These are phyloP conservation scores for Raffaelea ambrosiae DNA, from an alignment of 2,329 filamentous ascomycete genomes.

Conservation along the genomic window DNA sequence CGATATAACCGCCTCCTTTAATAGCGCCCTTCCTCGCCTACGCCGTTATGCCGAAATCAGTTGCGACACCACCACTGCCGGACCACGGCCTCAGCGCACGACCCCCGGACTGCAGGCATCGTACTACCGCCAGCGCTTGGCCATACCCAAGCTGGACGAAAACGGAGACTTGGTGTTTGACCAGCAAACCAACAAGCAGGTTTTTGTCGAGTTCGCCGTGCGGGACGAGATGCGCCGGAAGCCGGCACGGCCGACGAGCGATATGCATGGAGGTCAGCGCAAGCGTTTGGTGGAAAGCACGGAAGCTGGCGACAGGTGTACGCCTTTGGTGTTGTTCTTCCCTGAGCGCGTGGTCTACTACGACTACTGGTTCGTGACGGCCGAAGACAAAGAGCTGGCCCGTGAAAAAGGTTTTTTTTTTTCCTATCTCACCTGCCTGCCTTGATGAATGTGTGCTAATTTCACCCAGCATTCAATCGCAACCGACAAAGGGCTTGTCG, in stretches of 20 bases:
- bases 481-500: background rate
- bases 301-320: background rate
- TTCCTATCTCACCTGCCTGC: background rate
- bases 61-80: background rate
- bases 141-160: background rate
- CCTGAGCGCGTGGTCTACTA: background rate
- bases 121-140: background rate
- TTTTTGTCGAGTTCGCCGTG: background rate
- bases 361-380: background rate
- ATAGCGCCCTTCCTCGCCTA: background rate
- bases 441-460: background rate
- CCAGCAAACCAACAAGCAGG: background rate
- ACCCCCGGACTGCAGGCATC: background rate
- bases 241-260: background rate
- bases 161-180: background rate
- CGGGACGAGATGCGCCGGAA: background rate
- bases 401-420: background rate
- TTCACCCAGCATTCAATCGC: background rate
- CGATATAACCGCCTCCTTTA: background rate
- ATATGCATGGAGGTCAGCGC: no score
- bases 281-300: background rate
- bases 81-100: background rate
- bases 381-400: background rate
- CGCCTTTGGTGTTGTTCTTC: background rate
- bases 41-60: background rate